Conservation (phyloP, 495 filamentous ascomycete species). For the Hyaloscypha variabilis region DNA sequence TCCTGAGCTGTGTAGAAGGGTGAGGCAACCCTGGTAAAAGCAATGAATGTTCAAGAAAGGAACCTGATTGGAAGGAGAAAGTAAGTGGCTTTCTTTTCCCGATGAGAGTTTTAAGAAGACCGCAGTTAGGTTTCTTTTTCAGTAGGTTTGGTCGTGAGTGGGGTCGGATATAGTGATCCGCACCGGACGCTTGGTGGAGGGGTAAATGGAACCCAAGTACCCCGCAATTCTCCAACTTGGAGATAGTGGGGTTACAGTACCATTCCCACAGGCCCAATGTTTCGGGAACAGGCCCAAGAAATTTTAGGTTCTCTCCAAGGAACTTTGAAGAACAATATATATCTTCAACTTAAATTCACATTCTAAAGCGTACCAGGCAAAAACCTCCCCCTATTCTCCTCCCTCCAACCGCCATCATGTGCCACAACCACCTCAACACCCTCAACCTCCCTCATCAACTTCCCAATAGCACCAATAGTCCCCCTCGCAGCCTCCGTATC, state of each 20-base stretch:
- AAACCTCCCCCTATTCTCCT: conserved; percentile 4
- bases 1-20: background rate
- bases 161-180: background rate
- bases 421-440: conserved; percentile 14
- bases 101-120: background rate
- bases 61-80: background rate
- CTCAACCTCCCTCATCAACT: background rate
- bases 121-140: background rate
- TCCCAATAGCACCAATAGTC: conserved; percentile 10
- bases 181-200: background rate
- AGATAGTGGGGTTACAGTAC: background rate
- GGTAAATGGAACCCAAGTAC: background rate
- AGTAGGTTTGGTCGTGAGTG: background rate
- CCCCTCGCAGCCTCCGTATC: conserved; percentile 1
- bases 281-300: too few species aligned
- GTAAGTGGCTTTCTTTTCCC: background rate
- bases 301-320: too few species aligned
- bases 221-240: background rate
- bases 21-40: background rate
- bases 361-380: background rate
- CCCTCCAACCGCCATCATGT: conserved; percentile 11
- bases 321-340: too few species aligned
- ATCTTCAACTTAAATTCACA: background rate
- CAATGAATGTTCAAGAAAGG: background rate
- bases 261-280: too few species aligned